phyloP scores from a whole-genome alignment of 202 grass and related monocot species.

The Cymbopogon flexuosus region DNA sequence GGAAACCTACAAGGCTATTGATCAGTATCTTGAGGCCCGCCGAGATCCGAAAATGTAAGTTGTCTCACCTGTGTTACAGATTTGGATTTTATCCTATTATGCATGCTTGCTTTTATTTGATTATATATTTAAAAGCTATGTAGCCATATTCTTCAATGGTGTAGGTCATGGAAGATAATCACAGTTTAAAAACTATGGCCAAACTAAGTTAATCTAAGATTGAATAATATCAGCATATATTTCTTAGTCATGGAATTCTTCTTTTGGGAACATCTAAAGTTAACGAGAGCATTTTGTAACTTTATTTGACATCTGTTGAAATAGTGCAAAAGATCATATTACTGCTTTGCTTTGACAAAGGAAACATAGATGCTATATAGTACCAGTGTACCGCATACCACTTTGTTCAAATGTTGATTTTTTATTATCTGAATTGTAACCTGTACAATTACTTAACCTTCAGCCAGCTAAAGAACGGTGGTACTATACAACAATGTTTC shows the following conservation, averaged over 20 bases:
- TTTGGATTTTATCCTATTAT: neutral
- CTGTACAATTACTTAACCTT: neutral
- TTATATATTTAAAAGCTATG: neutral
- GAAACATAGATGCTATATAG: neutral
- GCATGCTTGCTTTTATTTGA: neutral
- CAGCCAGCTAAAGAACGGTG: too few relatives aligned
- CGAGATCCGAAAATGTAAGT: conserved; percentile 1
- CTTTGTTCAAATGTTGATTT: neutral
- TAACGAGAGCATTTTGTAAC: too few relatives aligned
- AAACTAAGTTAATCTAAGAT: neutral
- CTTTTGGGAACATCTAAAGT: too few relatives aligned
- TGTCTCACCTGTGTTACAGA: neutral
- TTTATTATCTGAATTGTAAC: neutral
- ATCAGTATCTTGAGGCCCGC: neutral
- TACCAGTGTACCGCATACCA: neutral
- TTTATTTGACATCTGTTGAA: neutral
- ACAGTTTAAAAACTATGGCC: neutral
- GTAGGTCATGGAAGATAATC: neutral
- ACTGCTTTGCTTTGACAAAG: neutral
- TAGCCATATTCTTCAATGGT: neutral
- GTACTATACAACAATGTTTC: too few relatives aligned
- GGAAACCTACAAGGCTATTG: neutral
- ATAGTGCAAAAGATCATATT: neutral
- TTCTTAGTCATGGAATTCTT: too few relatives aligned
- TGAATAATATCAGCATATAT: too few relatives aligned